These are phyloP conservation scores for Plasmodium berghei DNA, from an alignment of 169 alveolate species.

Conservation along the genomic window DNA sequence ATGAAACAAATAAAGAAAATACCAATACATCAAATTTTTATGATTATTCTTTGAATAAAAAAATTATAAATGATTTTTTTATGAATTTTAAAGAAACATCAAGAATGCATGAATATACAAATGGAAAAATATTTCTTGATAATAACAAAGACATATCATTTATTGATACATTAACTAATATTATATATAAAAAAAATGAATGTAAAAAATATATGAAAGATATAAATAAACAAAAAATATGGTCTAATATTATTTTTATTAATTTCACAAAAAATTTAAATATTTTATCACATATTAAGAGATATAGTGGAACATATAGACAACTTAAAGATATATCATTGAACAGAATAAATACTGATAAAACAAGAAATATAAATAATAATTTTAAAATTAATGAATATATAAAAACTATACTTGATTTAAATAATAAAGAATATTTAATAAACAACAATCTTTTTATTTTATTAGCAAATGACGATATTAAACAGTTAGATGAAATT, in stretches of 20 bases:
- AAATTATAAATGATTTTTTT: slow-evolving; percentile 58
- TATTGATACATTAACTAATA: slow-evolving; percentile 11
- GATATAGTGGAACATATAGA: slow-evolving; percentile 38
- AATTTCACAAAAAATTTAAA: slow-evolving; percentile 43
- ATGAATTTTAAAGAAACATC: slow-evolving; percentile 5
- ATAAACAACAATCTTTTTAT: slow-evolving; percentile 37
- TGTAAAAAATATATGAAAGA: slow-evolving; percentile 20
- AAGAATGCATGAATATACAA: neutral
- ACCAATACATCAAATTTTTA: neutral
- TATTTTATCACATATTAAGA: slow-evolving; percentile 54
- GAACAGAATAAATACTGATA: neutral
- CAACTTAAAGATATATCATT: slow-evolving; percentile 30
- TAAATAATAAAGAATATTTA: slow-evolving; percentile 53
- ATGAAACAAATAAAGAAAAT: slow-evolving; percentile 37
- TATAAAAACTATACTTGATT: slow-evolving; percentile 32
- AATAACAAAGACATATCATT: neutral
- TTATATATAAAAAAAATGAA: slow-evolving; percentile 8
- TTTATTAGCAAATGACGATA: slow-evolving; percentile 54
- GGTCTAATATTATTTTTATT: slow-evolving; percentile 39
- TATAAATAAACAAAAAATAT: slow-evolving; percentile 55
- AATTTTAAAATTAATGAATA: slow-evolving; percentile 36
- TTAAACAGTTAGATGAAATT: slow-evolving; percentile 20
- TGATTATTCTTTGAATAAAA: neutral
- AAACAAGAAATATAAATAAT: neutral
- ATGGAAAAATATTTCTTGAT: neutral